These are phyloP conservation scores for Xylaria acuta DNA, from an alignment of 495 filamentous ascomycete genomes.

Conservation along the genomic window DNA sequence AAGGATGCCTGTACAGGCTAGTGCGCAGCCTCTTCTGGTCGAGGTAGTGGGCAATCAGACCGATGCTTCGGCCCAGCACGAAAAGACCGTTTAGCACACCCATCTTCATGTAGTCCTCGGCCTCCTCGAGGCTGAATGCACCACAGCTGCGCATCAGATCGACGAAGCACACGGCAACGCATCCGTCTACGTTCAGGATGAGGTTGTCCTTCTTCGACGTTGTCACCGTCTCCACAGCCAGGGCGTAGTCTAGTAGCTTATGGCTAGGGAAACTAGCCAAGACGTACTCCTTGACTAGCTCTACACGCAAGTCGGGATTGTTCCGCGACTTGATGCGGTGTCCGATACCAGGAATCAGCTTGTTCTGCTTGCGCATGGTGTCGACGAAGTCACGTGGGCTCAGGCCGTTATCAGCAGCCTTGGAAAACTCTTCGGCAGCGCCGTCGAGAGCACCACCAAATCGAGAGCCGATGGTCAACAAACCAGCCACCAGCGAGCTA, in stretches of 20 bases:
- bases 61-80: conserved; percentile 93
- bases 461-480: conserved; percentile 95
- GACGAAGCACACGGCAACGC: conserved; percentile 97
- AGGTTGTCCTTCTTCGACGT: conserved; percentile 99
- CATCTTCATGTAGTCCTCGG: conserved; percentile 86
- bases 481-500: conserved; percentile 91
- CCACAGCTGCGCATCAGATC: conserved; percentile 97
- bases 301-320: conserved; percentile 99
- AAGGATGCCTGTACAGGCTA: conserved; percentile 97
- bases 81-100: conserved; percentile 99
- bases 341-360: conserved; percentile 98
- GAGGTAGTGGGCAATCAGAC: conserved; percentile 99
- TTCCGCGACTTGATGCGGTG: conserved; percentile 99
- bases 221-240: conserved; percentile 96
- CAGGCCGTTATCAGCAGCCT: conserved; percentile 96
- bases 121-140: conserved; percentile 85
- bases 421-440: conserved; percentile 97
- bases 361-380: conserved; percentile 98
- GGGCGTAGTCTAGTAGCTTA: conserved; percentile 97
- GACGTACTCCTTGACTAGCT: conserved; percentile 98
- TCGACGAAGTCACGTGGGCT: conserved; percentile 99
- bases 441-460: conserved; percentile 99
- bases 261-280: conserved; percentile 94
- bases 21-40: conserved; percentile 99
- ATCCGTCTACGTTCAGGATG: conserved; percentile 98